Base-by-base conservation (phyloP, 352 stramenopile genomes). In the Phytophthora cactorum region DNA sequence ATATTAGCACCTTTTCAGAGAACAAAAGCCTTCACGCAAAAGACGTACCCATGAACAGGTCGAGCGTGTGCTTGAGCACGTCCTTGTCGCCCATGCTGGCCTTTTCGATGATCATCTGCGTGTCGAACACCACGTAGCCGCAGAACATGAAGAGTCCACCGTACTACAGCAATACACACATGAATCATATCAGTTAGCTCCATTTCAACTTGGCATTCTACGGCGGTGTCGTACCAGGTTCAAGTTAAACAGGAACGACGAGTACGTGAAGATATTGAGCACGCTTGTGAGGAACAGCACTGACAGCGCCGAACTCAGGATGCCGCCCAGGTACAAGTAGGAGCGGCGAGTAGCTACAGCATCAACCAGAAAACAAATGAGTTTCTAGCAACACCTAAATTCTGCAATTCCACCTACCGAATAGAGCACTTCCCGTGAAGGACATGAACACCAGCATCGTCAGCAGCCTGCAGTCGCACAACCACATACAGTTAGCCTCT, bases 91-190 rank as follows among this genome's bases (percentile, higher is more conserved):
- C 90, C 54, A 83, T 66, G 36, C 68, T 82, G 27, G 86, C 89
- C 71, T 94, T 93, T 75, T 96, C 89, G 61, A 97, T 92, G 70
- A 97, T 96, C 68, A 97, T 89, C 66, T 97, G 91, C 60, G 89
- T 96, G 81, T 97, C 91, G 46, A 95, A 95, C 43, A 97, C 69
- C 47, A 97, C 88, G 72, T 96, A 97, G 46, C 83, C 88, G 70
- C 86, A 95, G 60, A 97, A 97, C 49, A 96, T 59, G 54, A 90
- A 81, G 29, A 97, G 85, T n/a, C 91, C 88, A 27, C 66, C 75
- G 73, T 96, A 97, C 77, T 92, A 29, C 15, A 68, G 27, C 11
- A 59, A 29, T 11, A 72, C 34, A 53, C 1, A 28, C 3, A 2
- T 22, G 39, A 4, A 51, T 25, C 12, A n/a, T 38, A 52, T 29